These are phyloP conservation scores for Pseudocercospora ulei DNA, from an alignment of 2,329 filamentous ascomycete genomes.

Conservation along the genomic window DNA sequence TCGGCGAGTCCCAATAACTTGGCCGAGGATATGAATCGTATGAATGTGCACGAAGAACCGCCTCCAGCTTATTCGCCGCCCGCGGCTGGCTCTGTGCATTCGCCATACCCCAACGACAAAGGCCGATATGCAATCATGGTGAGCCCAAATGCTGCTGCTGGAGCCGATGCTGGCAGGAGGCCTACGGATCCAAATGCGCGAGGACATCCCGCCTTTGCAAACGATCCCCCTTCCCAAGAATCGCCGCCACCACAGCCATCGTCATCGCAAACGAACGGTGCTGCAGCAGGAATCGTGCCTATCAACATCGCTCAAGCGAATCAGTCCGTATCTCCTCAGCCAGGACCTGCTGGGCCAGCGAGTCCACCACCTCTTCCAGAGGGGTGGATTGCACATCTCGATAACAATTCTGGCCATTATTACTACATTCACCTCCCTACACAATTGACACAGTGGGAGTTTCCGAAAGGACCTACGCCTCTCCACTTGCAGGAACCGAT, in stretches of 20 bases:
- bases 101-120: conserved; percentile 70
- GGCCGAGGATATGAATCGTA: conserved; percentile 74
- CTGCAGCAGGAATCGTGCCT: conserved; percentile 33
- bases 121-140: conserved; percentile 43
- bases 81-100: conserved; percentile 39
- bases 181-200: conserved; percentile 39
- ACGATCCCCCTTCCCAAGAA: conserved; percentile 49
- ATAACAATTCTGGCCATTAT: conserved; percentile 92
- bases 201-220: conserved; percentile 82
- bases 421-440: conserved; percentile 96
- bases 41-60: conserved; percentile 71
- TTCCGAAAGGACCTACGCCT: conserved; percentile 88
- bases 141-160: conserved; percentile 25
- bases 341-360: conserved; percentile 49
- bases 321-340: conserved; percentile 19
- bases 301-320: conserved; percentile 37
- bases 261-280: conserved; percentile 34
- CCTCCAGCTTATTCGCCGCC: conserved; percentile 77
- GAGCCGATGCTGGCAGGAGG: conserved; percentile 24
- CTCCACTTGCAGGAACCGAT: conserved; percentile 75
- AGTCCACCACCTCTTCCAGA: conserved; percentile 90
- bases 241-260: conserved; percentile 40
- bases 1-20: conserved; percentile 41
- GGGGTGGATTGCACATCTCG: conserved; percentile 95
- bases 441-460: conserved; percentile 97